These are phyloP conservation scores for Cyberlindnera meyerae DNA, from an alignment of 805 yeast genomes.

Conservation along the genomic window DNA sequence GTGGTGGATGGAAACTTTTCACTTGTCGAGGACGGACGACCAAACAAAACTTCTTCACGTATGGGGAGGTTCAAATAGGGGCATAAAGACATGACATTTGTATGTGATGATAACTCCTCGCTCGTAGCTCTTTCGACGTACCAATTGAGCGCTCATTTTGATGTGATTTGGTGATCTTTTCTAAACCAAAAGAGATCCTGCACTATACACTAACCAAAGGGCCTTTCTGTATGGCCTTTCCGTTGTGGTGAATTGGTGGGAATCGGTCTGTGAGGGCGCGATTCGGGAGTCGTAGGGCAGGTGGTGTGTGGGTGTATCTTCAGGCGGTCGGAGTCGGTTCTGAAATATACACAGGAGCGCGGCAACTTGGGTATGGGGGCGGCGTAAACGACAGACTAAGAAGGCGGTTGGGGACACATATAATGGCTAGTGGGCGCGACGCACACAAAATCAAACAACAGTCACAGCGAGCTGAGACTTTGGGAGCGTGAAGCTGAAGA, in stretches of 20 bases:
- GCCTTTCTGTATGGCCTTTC: conserved; percentile 8
- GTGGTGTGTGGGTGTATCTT: conserved; percentile 17
- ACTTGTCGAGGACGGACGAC: too few species aligned
- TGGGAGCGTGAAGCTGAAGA: too few species aligned
- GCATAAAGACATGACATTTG: too few species aligned
- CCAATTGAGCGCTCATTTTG: conserved; percentile 31
- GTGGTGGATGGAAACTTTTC: too few species aligned
- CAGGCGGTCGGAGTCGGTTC: conserved; percentile 2
- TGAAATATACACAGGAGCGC: conserved; percentile 7
- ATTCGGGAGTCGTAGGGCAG: too few species aligned
- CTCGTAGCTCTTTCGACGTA: conserved; percentile 17
- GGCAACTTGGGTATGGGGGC: too few species aligned
- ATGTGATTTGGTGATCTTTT: conserved; percentile 14
- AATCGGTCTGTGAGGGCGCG: too few species aligned
- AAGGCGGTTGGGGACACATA: conserved; percentile 1
- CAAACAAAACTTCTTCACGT: too few species aligned
- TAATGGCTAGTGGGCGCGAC: neutral
- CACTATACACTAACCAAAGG: neutral
- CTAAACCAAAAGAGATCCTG: neutral
- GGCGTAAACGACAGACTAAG: conserved; percentile 10
- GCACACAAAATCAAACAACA: neutral
- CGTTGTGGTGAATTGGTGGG: conserved; percentile 8
- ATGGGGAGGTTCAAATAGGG: too few species aligned
- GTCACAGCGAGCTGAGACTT: too few species aligned
- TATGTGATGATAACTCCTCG: too few species aligned